A percentile compares a stretch with the other conserved stretches of the same genome.
phyloP scores from a whole-genome alignment of 495 filamentous ascomycete genomes.

The Barbatosphaeria neglecta region DNA sequence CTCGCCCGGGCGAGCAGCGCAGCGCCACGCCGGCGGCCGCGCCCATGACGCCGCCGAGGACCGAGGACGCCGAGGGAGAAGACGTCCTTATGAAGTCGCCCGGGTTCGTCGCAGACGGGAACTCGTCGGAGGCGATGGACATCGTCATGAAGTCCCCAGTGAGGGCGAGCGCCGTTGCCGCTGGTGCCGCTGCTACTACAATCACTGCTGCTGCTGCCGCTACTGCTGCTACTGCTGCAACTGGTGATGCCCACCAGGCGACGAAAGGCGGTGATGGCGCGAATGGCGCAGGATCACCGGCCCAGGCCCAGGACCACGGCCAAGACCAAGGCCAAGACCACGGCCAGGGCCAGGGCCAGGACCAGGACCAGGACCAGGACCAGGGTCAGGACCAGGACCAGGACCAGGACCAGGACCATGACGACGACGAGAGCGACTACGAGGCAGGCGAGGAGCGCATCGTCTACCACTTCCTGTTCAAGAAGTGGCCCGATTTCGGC shows the following conservation, averaged over 20 bases:
- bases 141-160: background rate
- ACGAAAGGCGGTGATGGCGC: background rate
- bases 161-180: too few species aligned
- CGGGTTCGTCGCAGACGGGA: background rate
- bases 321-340: too few species aligned
- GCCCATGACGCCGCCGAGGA: too few species aligned
- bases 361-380: too few species aligned
- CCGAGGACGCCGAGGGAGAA: slow-evolving; percentile 10
- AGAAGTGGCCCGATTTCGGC: slow-evolving; percentile 87
- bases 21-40: too few species aligned
- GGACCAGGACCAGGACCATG: too few species aligned
- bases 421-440: background rate
- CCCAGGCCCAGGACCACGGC: too few species aligned
- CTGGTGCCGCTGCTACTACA: too few species aligned
- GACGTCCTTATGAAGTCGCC: slow-evolving; percentile 3
- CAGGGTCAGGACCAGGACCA: too few species aligned
- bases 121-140: background rate
- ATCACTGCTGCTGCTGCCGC: too few species aligned
- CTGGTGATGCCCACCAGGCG: background rate
- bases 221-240: too few species aligned
- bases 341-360: too few species aligned
- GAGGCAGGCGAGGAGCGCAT: slow-evolving; percentile 49
- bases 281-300: background rate
- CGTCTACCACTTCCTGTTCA: slow-evolving; percentile 85
- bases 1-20: background rate